Conservation (phyloP, 495 filamentous ascomycete species). For the Penicillium manginii region DNA sequence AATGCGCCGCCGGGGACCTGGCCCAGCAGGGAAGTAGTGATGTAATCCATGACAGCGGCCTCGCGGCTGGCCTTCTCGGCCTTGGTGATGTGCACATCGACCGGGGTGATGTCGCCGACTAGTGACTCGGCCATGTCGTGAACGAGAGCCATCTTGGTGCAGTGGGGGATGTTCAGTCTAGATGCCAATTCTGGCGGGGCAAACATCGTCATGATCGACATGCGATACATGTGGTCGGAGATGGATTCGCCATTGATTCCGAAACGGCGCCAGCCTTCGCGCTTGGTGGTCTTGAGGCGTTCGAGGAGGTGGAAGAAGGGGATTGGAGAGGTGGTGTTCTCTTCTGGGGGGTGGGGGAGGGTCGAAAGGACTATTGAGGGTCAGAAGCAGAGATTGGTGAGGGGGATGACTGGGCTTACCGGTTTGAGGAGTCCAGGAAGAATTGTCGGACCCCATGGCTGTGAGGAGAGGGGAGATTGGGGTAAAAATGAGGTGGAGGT, state of each 20-base stretch:
- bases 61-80: constrained; percentile 86
- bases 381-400: background rate
- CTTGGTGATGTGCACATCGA: constrained; percentile 63
- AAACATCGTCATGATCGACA: constrained; percentile 94
- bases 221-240: constrained; percentile 98
- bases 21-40: constrained; percentile 71
- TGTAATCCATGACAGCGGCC: constrained; percentile 85
- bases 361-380: constrained; percentile 44
- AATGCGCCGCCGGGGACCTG: constrained; percentile 67
- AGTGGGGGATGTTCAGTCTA: constrained; percentile 74
- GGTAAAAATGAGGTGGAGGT: background rate
- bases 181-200: constrained; percentile 75
- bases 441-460: constrained; percentile 31
- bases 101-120: constrained; percentile 94
- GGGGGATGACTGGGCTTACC: constrained; percentile 12
- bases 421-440: constrained; percentile 24
- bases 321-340: constrained; percentile 72
- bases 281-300: constrained; percentile 90
- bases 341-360: constrained; percentile 54
- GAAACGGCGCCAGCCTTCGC: constrained; percentile 94
- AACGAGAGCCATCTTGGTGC: constrained; percentile 90
- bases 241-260: constrained; percentile 83
- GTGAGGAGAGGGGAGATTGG: background rate
- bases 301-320: constrained; percentile 93
- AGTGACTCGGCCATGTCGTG: constrained; percentile 97